Base-by-base conservation (phyloP, 768 basidiomycete species). In the Mycena metata region DNA sequence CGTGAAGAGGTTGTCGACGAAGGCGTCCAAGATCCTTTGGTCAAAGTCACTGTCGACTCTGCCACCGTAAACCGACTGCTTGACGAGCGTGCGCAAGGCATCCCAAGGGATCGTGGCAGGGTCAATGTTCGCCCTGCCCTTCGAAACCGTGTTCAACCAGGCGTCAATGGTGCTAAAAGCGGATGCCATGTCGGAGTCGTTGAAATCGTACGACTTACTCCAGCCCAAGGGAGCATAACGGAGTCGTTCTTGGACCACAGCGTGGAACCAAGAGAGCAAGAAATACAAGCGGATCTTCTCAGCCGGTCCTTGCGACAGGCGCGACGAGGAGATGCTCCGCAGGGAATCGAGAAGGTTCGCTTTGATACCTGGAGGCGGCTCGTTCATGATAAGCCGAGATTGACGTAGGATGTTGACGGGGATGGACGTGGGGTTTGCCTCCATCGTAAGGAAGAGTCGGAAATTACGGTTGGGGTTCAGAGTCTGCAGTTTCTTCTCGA, bases 241-340 rank as follows among this genome's bases (percentile, higher is more conserved):
- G 15, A 99, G 84, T 69, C 98, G 94, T 79, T 99, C 98, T 81
- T 98, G 96, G 1, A 99, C 91, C 21, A 99, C 90, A 15, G 98
- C 96, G 75, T 99, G 98, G 92, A 99, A 98, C 96, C 97, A 99
- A 1, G 98, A 95, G 35, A 99, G 88, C 39, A 98, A 84, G 91
- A 98, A 98, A 81, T 97, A 96, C 52, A 99, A 79, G 7, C 98
- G 90, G 45, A 91, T 86, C 78, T 98, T 98, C 81, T 99, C 98
- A 3, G 90, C 91, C 10, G 97, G 97, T 7, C 97, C 98, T 76
- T 93, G 89, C 1, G 89, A 81, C 52, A 96, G 85, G 24, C 93
- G 90, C 12, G 89, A 80, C 0, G 91, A 83, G 2, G 90, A 77
- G 51, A 98, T 94, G 69, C 86, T 86, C 46, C 89, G 86, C 24